Conservation (phyloP, 2,329 filamentous ascomycete genomes). For the Clonostachys chloroleuca region DNA sequence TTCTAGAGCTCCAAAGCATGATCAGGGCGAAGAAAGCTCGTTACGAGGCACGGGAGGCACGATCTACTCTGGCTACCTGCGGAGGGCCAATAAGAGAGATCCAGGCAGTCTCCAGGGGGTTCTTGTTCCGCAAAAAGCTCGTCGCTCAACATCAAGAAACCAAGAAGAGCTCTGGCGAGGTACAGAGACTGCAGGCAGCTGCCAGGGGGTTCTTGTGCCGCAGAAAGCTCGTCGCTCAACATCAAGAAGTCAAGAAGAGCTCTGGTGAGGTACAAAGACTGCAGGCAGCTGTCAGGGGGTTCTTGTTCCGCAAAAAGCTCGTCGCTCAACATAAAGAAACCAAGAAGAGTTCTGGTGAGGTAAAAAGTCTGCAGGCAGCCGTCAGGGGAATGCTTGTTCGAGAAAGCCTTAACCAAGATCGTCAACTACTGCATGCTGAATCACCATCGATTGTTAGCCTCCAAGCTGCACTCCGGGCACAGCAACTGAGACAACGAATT, state of each 20-base stretch:
- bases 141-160: constrained; percentile 52
- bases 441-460: constrained; percentile 46
- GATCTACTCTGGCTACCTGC: constrained; percentile 56
- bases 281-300: constrained; percentile 65
- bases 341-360: constrained; percentile 41
- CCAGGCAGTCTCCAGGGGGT: constrained; percentile 63
- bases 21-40: constrained; percentile 65
- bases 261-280: constrained; percentile 50
- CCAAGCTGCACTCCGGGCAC: constrained; percentile 63
- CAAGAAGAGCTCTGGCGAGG: constrained; percentile 42
- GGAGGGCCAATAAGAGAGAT: constrained; percentile 61
- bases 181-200: constrained; percentile 60
- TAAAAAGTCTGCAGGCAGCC: constrained; percentile 60
- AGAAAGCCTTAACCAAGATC: constrained; percentile 47
- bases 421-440: constrained; percentile 45
- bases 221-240: constrained; percentile 49
- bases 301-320: constrained; percentile 56
- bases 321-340: constrained; percentile 52
- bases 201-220: constrained; percentile 64
- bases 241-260: constrained; percentile 47
- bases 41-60: constrained; percentile 49
- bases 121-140: constrained; percentile 56
- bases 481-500: constrained; percentile 52
- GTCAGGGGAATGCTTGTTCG: constrained; percentile 64
- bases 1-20: constrained; percentile 79